Percentiles rank a stretch among this genome's conserved stretches.
Conservation (phyloP, 306 rosid genomes). For the Cicer judaicum region DNA sequence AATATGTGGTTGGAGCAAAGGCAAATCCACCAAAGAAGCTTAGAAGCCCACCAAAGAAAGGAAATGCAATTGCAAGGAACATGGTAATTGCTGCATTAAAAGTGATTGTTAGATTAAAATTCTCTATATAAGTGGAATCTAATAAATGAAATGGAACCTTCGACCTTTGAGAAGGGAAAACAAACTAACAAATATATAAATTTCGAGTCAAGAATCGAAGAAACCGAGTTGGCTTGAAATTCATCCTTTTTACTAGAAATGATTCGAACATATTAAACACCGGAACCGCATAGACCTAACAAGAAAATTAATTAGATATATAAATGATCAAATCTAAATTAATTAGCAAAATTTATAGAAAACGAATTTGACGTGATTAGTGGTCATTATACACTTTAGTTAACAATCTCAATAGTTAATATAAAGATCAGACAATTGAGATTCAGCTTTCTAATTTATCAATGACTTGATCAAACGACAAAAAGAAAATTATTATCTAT, state of each 20-base stretch:
- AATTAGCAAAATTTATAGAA: too few species aligned
- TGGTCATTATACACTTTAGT: background rate
- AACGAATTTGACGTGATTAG: too few species aligned
- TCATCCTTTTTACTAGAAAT: constrained; percentile 59
- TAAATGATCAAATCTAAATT: background rate
- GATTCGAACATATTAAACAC: constrained; percentile 82
- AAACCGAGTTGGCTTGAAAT: constrained; percentile 51
- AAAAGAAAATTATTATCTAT: background rate
- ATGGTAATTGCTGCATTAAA: constrained; percentile 64
- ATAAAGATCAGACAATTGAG: background rate
- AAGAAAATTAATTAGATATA: background rate
- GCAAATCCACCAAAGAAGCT: constrained; percentile 87
- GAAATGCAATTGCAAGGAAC: constrained; percentile 72
- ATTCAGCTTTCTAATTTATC: background rate
- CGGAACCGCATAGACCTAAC: constrained; percentile 74
- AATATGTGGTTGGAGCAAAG: constrained; percentile 84
- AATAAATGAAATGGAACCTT: background rate
- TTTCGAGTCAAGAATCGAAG: constrained; percentile 73
- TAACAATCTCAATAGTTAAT: background rate
- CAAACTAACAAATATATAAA: constrained; percentile 64
- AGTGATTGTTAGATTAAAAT: background rate
- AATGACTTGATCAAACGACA: background rate
- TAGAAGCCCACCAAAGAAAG: constrained; percentile 80
- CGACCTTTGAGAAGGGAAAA: background rate
- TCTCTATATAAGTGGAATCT: background rate